Evolutionary conservation across 192 early-diverging fungal species (phyloP).

Genomic region (Umbelopsis sp.): DNA sequence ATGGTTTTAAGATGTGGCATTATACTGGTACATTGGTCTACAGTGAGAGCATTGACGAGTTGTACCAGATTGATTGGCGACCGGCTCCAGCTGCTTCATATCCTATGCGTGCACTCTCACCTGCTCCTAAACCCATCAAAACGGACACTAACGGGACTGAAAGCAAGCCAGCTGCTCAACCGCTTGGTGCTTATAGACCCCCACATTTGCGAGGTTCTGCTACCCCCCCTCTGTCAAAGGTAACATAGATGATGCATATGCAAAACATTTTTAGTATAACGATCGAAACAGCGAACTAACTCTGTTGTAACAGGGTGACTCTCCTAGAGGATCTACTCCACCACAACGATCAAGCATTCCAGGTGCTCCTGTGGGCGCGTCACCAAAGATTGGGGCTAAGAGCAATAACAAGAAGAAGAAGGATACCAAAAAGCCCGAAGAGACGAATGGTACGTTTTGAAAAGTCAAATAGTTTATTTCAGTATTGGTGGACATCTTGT

Average conservation of each 20-base stretch:
- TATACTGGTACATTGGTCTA: constrained; percentile 86
- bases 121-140: constrained; percentile 63
- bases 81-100: constrained; percentile 65
- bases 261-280: no score
- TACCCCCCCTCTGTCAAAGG: constrained; percentile 44
- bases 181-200: constrained; percentile 71
- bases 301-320: constrained; percentile 18
- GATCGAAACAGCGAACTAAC: neutral
- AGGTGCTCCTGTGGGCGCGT: constrained; percentile 16
- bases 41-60: constrained; percentile 76
- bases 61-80: constrained; percentile 83
- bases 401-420: constrained; percentile 52
- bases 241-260: neutral
- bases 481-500: neutral
- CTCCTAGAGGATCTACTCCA: constrained; percentile 22
- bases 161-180: constrained; percentile 46
- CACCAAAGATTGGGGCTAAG: neutral
- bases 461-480: constrained; percentile 21
- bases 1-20: constrained; percentile 97
- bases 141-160: constrained; percentile 45
- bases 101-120: constrained; percentile 82
- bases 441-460: constrained; percentile 5
- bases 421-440: constrained; percentile 41
- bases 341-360: constrained; percentile 16
- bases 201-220: constrained; percentile 64